Evolutionary conservation across 176 grass and related monocot species (phyloP).

Genomic region (Ensete glaucum): DNA sequence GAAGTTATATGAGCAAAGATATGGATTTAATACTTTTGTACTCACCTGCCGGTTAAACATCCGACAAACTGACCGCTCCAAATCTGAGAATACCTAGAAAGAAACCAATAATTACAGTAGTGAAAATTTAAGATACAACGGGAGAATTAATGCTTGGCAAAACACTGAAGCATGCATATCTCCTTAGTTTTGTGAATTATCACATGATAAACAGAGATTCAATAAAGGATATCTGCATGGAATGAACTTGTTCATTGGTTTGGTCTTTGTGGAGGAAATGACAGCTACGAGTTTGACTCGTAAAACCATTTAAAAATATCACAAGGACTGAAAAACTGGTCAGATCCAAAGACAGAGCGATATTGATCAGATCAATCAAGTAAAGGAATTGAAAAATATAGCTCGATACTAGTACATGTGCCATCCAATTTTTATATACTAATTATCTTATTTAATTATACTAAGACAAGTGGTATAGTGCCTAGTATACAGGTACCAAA

Average conservation of each 20-base stretch:
- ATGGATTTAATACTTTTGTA: slow-evolving; percentile 5
- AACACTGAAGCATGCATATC: not conserved
- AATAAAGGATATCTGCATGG: not conserved
- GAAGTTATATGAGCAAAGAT: slow-evolving; percentile 4
- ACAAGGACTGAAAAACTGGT: no score
- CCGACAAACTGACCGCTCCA: slow-evolving; percentile 93
- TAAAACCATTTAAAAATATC: not conserved
- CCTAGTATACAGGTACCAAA: no score
- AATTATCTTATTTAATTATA: no score
- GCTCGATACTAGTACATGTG: no score
- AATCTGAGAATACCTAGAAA: slow-evolving; percentile 91
- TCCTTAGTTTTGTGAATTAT: not conserved
- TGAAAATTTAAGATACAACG: not conserved
- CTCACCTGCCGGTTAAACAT: slow-evolving; percentile 91
- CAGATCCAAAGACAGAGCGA: no score
- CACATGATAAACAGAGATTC: not conserved
- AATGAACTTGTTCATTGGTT: not conserved
- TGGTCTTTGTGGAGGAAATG: not conserved
- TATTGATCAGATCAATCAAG: no score
- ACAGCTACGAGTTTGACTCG: not conserved
- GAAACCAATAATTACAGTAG: slow-evolving; percentile 22
- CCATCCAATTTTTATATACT: no score
- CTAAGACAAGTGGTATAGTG: no score
- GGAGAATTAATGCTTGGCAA: not conserved
- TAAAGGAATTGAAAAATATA: no score